These are phyloP conservation scores for Phaseolus coccineus DNA, from an alignment of 331 rosid species.

Conservation along the genomic window DNA sequence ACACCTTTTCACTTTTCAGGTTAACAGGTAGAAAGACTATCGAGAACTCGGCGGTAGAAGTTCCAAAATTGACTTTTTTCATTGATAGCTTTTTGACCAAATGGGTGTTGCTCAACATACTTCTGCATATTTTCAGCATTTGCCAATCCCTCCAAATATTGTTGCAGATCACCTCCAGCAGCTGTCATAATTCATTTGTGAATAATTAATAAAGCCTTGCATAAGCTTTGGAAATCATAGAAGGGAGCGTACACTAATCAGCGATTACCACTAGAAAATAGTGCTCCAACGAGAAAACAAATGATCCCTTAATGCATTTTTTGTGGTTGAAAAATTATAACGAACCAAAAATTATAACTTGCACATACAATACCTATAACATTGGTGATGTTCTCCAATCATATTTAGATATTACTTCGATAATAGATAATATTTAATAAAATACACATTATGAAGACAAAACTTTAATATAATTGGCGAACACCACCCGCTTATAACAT, in stretches of 20 bases:
- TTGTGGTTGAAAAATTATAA: not conserved
- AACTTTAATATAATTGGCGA: too few relatives aligned
- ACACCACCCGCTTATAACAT: too few relatives aligned
- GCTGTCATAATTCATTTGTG: slow-evolving; percentile 24
- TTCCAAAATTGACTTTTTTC: slow-evolving; percentile 43
- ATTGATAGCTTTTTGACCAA: slow-evolving; percentile 45
- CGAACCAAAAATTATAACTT: not conserved
- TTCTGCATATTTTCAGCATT: slow-evolving; percentile 32
- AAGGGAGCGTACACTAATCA: not conserved
- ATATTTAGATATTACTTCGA: too few relatives aligned
- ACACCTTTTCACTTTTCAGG: slow-evolving; percentile 2
- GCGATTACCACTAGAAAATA: not conserved
- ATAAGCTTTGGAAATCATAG: slow-evolving; percentile 19
- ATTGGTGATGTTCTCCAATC: too few relatives aligned
- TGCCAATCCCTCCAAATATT: slow-evolving; percentile 42
- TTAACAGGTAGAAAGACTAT: slow-evolving; percentile 32
- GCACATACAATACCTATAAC: too few relatives aligned
- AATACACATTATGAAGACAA: too few relatives aligned
- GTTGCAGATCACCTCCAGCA: slow-evolving; percentile 41
- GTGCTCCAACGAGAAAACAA: not conserved
- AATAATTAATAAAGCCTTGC: not conserved
- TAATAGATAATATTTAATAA: too few relatives aligned
- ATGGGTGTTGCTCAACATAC: slow-evolving; percentile 45
- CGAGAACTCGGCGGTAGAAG: slow-evolving; percentile 33
- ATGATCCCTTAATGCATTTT: slow-evolving; percentile 1